Base-by-base conservation (phyloP, 1,139 yeast genomes). In the Kodamaea fungicola region DNA sequence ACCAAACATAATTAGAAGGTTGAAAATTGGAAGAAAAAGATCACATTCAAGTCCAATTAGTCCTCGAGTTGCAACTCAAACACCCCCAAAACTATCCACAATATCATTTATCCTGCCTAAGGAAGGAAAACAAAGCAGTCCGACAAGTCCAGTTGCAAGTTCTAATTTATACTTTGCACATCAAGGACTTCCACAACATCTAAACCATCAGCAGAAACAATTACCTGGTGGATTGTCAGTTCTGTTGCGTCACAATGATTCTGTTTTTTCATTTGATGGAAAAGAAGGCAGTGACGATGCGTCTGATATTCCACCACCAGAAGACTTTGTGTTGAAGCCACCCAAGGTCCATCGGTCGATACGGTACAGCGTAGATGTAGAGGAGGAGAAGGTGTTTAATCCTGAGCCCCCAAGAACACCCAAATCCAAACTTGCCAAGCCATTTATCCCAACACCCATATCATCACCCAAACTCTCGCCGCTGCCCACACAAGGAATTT, bases 111-210 rank as follows among this genome's bases (percentile, higher is more conserved):
- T 16, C 19, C 19, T 16, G 19, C 19, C 19, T 3, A 23, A 23
- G 6, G 10, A n/a, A 23, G 10, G 6, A 23, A 23, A n/a, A 10
- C 29, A 8, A 27, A n/a, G 13, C 26, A 28, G 19, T 12, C 38
- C 44, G 4, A 46, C 46, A 7, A 57, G 62, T 37, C 64, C 65
- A 0, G 62, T 67, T 7, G 64, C 67, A n/a, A 54, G 61, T 3
- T 62, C 73, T 4, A 76, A 67, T 46, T 67, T 73, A 35, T 71
- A 73, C 51, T 76, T 76, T 52, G 73, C 71, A 5, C 75, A 73
- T 45, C 81, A 76, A 45, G 82, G 82, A 0, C 53, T 72, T 7
- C 81, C 81, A 3, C 78, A 77, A 4, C 80, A 76, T 46, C 55
- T 67, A 33, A 59, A 46, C 4, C 42, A 37, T 31, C 38, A 31